phyloP scores from a whole-genome alignment of 2,329 filamentous ascomycete species.

The Echinosphaeria canescens region DNA sequence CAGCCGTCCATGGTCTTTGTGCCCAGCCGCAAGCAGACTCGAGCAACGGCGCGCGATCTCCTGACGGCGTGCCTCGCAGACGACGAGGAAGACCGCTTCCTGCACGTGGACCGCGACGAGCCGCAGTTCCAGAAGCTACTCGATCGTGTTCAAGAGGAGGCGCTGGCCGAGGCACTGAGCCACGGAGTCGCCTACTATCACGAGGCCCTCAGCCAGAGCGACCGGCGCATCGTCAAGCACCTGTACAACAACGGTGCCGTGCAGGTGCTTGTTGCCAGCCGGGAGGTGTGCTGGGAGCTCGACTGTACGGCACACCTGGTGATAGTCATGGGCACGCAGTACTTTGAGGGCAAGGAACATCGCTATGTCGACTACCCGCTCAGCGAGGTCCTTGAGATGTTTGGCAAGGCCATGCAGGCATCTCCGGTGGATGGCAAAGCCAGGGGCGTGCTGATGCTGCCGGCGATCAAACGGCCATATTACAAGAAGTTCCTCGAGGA shows the following conservation, averaged over 20 bases:
- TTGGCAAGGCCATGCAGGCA: conserved; percentile 72
- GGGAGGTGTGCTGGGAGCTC: conserved; percentile 94
- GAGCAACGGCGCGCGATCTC: conserved; percentile 69
- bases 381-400: conserved; percentile 93
- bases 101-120: conserved; percentile 54
- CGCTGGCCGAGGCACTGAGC: conserved; percentile 70
- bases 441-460: conserved; percentile 91
- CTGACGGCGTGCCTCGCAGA: conserved; percentile 74
- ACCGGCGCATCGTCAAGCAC: conserved; percentile 86
- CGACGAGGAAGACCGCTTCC: conserved; percentile 82
- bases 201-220: conserved; percentile 70
- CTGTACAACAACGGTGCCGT: conserved; percentile 79
- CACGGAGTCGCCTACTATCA: conserved; percentile 97
- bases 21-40: conserved; percentile 80
- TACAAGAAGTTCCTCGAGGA: conserved; percentile 99
- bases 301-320: conserved; percentile 77
- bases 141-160: conserved; percentile 64
- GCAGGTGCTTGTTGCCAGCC: conserved; percentile 53
- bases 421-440: conserved; percentile 52
- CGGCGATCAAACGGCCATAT: conserved; percentile 84
- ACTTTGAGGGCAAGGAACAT: conserved; percentile 90
- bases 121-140: conserved; percentile 71
- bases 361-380: conserved; percentile 93
- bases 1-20: conserved; percentile 88
- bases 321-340: conserved; percentile 94